Evolutionary conservation across 2,329 filamentous ascomycete genomes (phyloP).

Genomic region (Botrytis tulipae): DNA sequence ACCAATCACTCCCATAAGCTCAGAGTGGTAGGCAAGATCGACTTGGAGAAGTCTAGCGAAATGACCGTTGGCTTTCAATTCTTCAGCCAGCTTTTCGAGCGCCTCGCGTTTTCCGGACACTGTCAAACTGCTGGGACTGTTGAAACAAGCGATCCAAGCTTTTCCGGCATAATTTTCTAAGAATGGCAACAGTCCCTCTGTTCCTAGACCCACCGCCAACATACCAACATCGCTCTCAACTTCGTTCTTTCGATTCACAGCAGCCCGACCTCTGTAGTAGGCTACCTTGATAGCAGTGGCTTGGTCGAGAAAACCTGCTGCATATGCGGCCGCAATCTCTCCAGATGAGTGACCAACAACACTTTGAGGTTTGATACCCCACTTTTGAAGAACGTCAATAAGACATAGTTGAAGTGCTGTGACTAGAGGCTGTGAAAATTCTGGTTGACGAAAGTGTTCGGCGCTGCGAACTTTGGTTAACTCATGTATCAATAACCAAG

Average conservation of each 20-base stretch:
- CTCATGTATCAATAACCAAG: constrained; percentile 15
- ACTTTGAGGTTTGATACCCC: constrained; percentile 41
- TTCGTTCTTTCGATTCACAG: neutral
- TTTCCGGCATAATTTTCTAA: constrained; percentile 1
- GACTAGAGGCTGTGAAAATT: constrained; percentile 41
- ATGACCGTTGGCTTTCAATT: constrained; percentile 11
- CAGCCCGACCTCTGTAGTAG: constrained; percentile 22
- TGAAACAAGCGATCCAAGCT: constrained; percentile 35
- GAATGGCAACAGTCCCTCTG: constrained; percentile 16
- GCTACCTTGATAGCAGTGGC: constrained; percentile 25
- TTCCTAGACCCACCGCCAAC: constrained; percentile 26
- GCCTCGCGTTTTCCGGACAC: constrained; percentile 27
- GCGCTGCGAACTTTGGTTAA: neutral
- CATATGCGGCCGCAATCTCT: constrained; percentile 49
- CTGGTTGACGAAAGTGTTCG: constrained; percentile 10
- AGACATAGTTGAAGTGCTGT: constrained; percentile 49
- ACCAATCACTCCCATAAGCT: constrained; percentile 21
- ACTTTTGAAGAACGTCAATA: constrained; percentile 45
- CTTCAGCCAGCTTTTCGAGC: constrained; percentile 24
- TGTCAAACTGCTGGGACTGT: constrained; percentile 33
- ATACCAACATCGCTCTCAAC: constrained; percentile 15
- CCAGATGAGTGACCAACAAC: constrained; percentile 48
- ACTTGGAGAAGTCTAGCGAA: constrained; percentile 32
- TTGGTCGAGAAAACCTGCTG: constrained; percentile 38
- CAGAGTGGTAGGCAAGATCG: constrained; percentile 36